These are phyloP conservation scores for Gynandropsis gynandra DNA, from an alignment of 345 rosid species.

Conservation along the genomic window DNA sequence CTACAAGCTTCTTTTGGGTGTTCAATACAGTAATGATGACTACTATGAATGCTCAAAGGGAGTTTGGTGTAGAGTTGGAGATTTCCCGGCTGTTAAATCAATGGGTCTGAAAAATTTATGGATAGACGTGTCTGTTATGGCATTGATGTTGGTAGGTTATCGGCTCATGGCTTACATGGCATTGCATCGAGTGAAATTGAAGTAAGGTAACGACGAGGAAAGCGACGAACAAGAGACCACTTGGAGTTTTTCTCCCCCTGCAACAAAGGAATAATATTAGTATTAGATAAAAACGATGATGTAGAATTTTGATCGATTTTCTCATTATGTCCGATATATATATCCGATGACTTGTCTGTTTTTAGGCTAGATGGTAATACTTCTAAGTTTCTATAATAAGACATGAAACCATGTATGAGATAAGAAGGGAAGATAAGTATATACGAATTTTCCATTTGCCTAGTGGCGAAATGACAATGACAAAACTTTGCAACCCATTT, in stretches of 20 bases:
- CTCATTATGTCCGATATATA: slow-evolving; percentile 26
- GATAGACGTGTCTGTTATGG: slow-evolving; percentile 84
- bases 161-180: slow-evolving; percentile 80
- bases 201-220: slow-evolving; percentile 22
- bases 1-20: slow-evolving; percentile 91
- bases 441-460: slow-evolving; percentile 29
- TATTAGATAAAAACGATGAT: slow-evolving; percentile 26
- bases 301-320: slow-evolving; percentile 33
- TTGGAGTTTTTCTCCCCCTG: slow-evolving; percentile 28
- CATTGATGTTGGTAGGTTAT: slow-evolving; percentile 84
- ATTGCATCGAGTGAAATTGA: slow-evolving; percentile 61
- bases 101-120: slow-evolving; percentile 78
- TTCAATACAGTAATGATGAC: slow-evolving; percentile 71
- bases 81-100: slow-evolving; percentile 73
- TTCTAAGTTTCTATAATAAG: slow-evolving; percentile 26
- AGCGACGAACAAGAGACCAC: slow-evolving; percentile 25
- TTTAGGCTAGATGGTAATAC: slow-evolving; percentile 21
- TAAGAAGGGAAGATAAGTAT: slow-evolving; percentile 19
- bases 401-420: slow-evolving; percentile 22
- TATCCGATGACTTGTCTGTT: slow-evolving; percentile 29
- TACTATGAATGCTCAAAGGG: slow-evolving; percentile 74
- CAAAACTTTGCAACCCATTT: slow-evolving; percentile 29
- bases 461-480: slow-evolving; percentile 21
- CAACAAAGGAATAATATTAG: slow-evolving; percentile 45
- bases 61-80: slow-evolving; percentile 67